Conservation (phyloP, 306 rosid genomes). For the Dalbergia oliveri region DNA sequence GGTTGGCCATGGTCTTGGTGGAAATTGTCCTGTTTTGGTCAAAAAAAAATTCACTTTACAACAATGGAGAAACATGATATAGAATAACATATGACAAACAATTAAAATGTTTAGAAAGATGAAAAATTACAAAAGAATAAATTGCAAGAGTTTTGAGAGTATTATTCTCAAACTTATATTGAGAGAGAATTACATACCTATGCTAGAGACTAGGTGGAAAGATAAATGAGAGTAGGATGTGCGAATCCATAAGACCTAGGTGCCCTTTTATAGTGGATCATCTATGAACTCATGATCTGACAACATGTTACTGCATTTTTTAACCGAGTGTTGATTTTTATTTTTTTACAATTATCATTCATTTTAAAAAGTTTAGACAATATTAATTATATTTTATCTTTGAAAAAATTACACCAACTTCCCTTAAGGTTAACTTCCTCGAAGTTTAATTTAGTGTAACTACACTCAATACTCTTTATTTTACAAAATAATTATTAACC, state of each 20-base stretch:
- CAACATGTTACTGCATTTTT: no score
- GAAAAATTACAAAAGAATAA: background rate
- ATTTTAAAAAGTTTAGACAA: no score
- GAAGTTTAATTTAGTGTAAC: no score
- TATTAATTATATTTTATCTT: no score
- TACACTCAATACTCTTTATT: no score
- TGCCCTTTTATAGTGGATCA: background rate
- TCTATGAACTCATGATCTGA: background rate
- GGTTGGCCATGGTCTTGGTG: constrained; percentile 4
- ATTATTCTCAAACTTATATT: background rate
- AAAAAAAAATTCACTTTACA: constrained; percentile 11
- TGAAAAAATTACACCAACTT: no score
- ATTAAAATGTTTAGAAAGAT: background rate
- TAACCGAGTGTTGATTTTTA: no score
- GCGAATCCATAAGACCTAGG: background rate
- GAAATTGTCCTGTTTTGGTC: background rate
- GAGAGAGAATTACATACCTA: background rate
- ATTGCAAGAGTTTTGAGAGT: background rate
- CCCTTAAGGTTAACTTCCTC: no score
- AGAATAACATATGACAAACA: background rate
- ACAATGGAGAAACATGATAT: background rate
- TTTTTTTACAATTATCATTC: no score
- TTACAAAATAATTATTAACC: no score
- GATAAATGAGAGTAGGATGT: background rate
- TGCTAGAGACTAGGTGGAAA: background rate